Conservation (phyloP, 768 basidiomycete genomes). For the Pleurotus ostreatus region DNA sequence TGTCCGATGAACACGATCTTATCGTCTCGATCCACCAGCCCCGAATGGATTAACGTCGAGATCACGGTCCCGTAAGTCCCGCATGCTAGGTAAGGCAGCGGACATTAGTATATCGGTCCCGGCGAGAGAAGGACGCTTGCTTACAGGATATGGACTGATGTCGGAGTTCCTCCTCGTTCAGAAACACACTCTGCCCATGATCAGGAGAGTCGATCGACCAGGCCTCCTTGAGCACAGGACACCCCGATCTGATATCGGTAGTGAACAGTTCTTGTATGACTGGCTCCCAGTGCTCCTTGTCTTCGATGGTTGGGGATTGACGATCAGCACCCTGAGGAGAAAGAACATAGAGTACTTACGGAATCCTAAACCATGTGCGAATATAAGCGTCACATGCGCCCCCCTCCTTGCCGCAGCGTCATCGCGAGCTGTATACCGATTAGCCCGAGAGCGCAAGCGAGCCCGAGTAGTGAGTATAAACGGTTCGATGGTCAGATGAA, state of each 20-base stretch:
- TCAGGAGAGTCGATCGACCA: conserved; percentile 54
- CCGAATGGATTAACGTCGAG: conserved; percentile 38
- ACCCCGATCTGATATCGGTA: conserved; percentile 16
- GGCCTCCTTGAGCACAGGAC: conserved; percentile 37
- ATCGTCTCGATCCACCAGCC: conserved; percentile 42
- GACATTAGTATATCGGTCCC: too few species aligned
- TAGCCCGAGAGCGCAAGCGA: neutral
- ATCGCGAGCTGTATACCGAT: neutral
- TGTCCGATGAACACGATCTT: conserved; percentile 52
- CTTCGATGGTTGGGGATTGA: conserved; percentile 21
- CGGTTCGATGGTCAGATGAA: neutral
- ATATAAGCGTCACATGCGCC: conserved; percentile 37
- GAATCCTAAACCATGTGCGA: conserved; percentile 46
- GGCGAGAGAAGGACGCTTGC: too few species aligned
- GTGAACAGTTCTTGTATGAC: conserved; percentile 41
- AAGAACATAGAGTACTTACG: neutral
- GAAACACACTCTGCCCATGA: conserved; percentile 46
- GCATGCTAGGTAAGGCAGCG: conserved; percentile 26
- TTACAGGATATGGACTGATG: conserved; percentile 7
- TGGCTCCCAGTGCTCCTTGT: conserved; percentile 59
- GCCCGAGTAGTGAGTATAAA: neutral
- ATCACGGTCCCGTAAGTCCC: conserved; percentile 43
- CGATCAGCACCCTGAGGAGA: neutral
- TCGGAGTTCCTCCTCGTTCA: conserved; percentile 41
- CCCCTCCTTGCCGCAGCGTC: neutral